These are phyloP conservation scores for Neocatenulostroma microsporum DNA, from an alignment of 2,329 filamentous ascomycete species.

Conservation along the genomic window DNA sequence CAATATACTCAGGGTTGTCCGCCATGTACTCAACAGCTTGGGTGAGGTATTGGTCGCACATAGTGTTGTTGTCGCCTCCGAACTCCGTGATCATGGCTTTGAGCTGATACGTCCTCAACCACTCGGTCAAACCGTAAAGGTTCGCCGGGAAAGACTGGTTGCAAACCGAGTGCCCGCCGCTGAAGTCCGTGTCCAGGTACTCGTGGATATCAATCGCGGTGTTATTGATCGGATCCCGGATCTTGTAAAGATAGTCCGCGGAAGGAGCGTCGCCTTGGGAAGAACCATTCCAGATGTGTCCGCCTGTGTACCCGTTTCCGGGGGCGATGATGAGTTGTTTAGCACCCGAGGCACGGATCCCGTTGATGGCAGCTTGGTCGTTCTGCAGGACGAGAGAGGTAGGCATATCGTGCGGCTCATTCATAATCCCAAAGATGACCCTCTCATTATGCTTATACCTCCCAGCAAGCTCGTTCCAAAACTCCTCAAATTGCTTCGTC, in stretches of 20 bases:
- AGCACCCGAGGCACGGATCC: constrained; percentile 5
- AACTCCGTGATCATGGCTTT: constrained; percentile 7
- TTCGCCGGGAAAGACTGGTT: constrained; percentile 4
- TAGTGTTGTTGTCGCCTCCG: constrained; percentile 6
- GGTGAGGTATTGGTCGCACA: constrained; percentile 5
- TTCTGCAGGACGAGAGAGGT: constrained; percentile 3
- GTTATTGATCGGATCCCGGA: constrained; percentile 7
- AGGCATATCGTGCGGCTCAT: constrained; percentile 8
- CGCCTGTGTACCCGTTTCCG: constrained; percentile 8
- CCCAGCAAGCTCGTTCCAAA: constrained; percentile 6
- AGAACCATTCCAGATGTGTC: constrained; percentile 2
- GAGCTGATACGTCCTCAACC: constrained; percentile 5
- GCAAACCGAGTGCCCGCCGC: constrained; percentile 1
- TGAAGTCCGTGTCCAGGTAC: constrained; percentile 7
- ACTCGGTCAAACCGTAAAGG: constrained; percentile 2
- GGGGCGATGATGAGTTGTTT: constrained; percentile 7
- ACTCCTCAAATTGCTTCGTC: constrained; percentile 3
- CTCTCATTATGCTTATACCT: constrained; percentile 3
- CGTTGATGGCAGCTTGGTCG: constrained; percentile 8
- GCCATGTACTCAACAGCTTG: constrained; percentile 5
- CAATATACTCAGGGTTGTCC: constrained; percentile 3
- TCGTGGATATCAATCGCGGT: constrained; percentile 7
- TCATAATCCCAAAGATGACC: constrained; percentile 8
- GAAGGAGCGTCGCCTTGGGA: background rate
- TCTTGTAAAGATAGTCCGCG: constrained; percentile 3